These are phyloP conservation scores for Leersia perrieri DNA, from an alignment of 176 grass and related monocot genomes.

Conservation along the genomic window DNA sequence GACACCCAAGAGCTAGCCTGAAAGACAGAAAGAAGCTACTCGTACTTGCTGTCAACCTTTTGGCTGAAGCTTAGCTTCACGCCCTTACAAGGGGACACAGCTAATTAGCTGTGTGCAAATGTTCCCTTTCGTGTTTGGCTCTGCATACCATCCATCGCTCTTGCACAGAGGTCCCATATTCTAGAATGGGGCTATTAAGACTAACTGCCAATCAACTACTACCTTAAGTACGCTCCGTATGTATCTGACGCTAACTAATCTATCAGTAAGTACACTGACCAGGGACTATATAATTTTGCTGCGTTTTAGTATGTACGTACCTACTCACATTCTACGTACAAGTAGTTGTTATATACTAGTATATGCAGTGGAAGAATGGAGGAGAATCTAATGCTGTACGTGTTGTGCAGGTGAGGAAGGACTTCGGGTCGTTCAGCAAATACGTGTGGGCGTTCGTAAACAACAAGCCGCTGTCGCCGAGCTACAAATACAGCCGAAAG, in stretches of 20 bases:
- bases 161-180: conserved; percentile 8
- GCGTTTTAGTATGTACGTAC: neutral
- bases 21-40: conserved; percentile 12
- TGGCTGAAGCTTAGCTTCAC: neutral
- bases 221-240: neutral
- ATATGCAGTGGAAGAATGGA: neutral
- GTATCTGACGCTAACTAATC: neutral
- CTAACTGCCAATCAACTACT: conserved; percentile 24
- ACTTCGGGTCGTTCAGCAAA: conserved; percentile 67
- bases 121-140: neutral
- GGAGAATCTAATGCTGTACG: neutral
- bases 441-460: conserved; percentile 95
- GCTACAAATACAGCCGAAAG: conserved; percentile 86
- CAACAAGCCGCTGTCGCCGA: conserved; percentile 69
- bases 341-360: neutral
- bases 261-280: conserved; percentile 8
- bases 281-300: neutral
- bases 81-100: neutral
- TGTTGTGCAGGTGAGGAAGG: conserved; percentile 48
- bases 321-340: neutral
- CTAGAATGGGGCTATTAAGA: conserved; percentile 26
- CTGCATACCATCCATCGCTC: neutral
- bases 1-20: neutral
- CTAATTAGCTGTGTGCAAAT: neutral
- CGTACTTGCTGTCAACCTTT: neutral